Conservation (phyloP, 2,329 filamentous ascomycete species). For the Acrocalymma vagum region DNA sequence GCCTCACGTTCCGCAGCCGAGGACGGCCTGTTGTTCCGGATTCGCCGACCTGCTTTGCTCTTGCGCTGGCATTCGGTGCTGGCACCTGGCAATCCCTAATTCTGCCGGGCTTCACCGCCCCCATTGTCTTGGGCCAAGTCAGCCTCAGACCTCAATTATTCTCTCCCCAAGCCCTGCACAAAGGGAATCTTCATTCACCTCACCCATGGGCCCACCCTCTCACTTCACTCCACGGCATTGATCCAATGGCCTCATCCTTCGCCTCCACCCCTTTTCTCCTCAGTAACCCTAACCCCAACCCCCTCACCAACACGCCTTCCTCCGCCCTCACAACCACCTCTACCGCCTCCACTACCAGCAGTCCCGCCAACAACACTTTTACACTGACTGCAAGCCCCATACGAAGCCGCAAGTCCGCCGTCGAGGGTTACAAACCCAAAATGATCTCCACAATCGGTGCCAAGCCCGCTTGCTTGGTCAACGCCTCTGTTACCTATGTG, state of each 20-base stretch:
- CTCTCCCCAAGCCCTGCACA: conserved; percentile 23
- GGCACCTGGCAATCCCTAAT: conserved; percentile 6
- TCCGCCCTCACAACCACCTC: conserved; percentile 42
- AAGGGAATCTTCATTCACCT: conserved; percentile 25
- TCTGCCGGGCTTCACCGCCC: conserved; percentile 13
- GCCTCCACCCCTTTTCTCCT: conserved; percentile 29
- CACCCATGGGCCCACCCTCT: conserved; percentile 20
- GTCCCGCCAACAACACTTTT: conserved; percentile 77
- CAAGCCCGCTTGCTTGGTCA: conserved; percentile 92
- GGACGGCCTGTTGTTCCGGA: no score
- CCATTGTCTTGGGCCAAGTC: no score
- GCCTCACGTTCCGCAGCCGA: no score
- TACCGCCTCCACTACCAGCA: conserved; percentile 52
- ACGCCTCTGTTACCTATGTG: conserved; percentile 98
- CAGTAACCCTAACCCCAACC: conserved; percentile 13
- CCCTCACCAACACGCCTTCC: conserved; percentile 25
- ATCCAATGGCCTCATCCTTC: conserved; percentile 40
- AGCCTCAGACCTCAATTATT: conserved; percentile 31
- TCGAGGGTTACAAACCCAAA: conserved; percentile 83
- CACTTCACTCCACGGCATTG: conserved; percentile 13
- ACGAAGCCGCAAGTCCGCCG: conserved; percentile 56
- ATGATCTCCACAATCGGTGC: conserved; percentile 69
- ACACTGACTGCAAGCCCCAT: conserved; percentile 84
- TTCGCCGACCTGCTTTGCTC: no score
- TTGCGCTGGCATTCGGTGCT: no score